These are phyloP conservation scores for Capronia epimyces DNA, from an alignment of 2,329 filamentous ascomycete species.

Conservation along the genomic window DNA sequence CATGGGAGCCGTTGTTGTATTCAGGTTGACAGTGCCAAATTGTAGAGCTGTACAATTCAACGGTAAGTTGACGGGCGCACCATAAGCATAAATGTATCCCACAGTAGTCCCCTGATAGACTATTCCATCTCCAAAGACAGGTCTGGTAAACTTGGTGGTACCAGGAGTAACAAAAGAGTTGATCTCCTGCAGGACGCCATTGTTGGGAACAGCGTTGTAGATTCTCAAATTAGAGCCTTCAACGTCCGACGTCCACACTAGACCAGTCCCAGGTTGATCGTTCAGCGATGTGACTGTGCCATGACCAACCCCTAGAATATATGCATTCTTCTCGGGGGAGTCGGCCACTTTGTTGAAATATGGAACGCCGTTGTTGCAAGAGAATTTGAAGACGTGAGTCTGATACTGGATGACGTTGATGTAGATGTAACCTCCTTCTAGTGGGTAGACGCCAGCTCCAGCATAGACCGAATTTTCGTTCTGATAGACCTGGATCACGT, in stretches of 20 bases:
- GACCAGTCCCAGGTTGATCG: conserved; percentile 28
- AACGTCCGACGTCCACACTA: conserved; percentile 32
- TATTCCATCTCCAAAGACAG: conserved; percentile 30
- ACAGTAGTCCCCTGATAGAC: conserved; percentile 28
- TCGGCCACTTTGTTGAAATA: conserved; percentile 34
- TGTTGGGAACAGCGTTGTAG: conserved; percentile 29
- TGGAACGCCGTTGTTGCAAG: conserved; percentile 32
- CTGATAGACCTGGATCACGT: conserved; percentile 36
- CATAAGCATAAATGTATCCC: conserved; percentile 29
- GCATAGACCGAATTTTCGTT: conserved; percentile 36
- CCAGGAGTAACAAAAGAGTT: conserved; percentile 29
- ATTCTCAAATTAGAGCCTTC: conserved; percentile 29
- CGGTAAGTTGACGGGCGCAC: conserved; percentile 41
- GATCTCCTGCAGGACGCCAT: conserved; percentile 28
- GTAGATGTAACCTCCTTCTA: conserved; percentile 44
- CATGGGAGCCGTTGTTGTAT: conserved; percentile 32
- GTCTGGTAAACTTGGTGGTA: conserved; percentile 30
- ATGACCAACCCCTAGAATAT: conserved; percentile 34
- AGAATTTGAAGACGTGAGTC: conserved; percentile 35
- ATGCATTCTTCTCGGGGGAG: conserved; percentile 31
- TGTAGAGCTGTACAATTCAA: conserved; percentile 39
- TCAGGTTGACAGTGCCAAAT: conserved; percentile 40
- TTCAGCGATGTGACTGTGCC: conserved; percentile 31
- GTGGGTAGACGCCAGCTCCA: conserved; percentile 39
- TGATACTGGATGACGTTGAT: conserved; percentile 32